Evolutionary conservation across 2,329 filamentous ascomycete genomes (phyloP).

Genomic region (Alternaria tenuissima): DNA sequence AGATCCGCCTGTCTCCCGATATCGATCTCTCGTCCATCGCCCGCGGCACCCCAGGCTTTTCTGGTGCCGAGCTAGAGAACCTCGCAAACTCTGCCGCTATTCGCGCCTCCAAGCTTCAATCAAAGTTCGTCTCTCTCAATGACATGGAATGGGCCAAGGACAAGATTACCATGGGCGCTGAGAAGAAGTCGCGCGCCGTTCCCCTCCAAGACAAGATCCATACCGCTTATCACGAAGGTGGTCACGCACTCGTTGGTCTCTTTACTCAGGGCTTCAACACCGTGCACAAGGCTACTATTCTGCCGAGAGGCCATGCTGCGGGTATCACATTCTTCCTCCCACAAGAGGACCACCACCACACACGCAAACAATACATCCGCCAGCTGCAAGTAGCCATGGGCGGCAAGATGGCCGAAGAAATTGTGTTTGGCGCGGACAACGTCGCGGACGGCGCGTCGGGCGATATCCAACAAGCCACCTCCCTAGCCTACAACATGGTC

Average conservation of each 20-base stretch:
- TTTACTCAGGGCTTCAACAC: constrained; percentile 78
- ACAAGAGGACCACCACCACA: constrained; percentile 83
- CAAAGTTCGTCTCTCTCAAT: constrained; percentile 73
- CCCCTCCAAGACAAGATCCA: constrained; percentile 92
- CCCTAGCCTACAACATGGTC: constrained; percentile 85
- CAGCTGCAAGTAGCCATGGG: constrained; percentile 83
- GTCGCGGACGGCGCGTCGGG: constrained; percentile 88
- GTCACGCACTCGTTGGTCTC: constrained; percentile 89
- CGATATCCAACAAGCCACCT: constrained; percentile 84
- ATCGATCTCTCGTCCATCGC: constrained; percentile 87
- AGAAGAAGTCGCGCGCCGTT: constrained; percentile 88
- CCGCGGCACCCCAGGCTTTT: constrained; percentile 87
- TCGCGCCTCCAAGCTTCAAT: constrained; percentile 88
- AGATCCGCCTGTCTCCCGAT: constrained; percentile 80
- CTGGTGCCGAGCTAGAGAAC: constrained; percentile 95
- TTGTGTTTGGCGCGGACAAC: constrained; percentile 89
- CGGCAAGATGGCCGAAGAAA: constrained; percentile 88
- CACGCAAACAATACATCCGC: constrained; percentile 83
- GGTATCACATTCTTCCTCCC: constrained; percentile 89
- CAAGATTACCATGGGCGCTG: constrained; percentile 96
- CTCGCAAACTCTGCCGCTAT: constrained; percentile 96
- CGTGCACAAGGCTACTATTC: constrained; percentile 96
- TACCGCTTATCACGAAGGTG: constrained; percentile 96
- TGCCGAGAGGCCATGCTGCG: constrained; percentile 85
- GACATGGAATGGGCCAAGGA: constrained; percentile 99